Conservation (phyloP, 2,329 filamentous ascomycete genomes). For the Colletotrichum sp. region DNA sequence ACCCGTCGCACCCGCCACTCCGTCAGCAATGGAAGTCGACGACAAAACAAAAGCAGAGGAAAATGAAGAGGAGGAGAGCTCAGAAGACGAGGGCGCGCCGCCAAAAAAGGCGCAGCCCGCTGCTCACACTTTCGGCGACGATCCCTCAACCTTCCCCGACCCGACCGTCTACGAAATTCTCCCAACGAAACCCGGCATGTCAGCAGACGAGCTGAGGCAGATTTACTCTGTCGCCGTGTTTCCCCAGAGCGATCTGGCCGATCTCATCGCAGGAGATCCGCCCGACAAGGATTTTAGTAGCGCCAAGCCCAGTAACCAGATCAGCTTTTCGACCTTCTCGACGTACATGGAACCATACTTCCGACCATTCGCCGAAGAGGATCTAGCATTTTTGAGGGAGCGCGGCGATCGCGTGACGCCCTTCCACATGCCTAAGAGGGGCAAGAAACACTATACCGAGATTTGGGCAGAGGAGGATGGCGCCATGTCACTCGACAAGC, state of each 20-base stretch:
- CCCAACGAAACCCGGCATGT: slow-evolving; percentile 74
- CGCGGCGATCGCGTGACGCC: slow-evolving; percentile 83
- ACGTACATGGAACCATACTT: slow-evolving; percentile 93
- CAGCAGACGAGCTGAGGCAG: slow-evolving; percentile 81
- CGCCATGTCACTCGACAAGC: slow-evolving; percentile 73
- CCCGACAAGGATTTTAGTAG: slow-evolving; percentile 96
- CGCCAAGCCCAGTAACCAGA: slow-evolving; percentile 91
- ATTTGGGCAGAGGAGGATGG: slow-evolving; percentile 96
- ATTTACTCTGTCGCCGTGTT: slow-evolving; percentile 89
- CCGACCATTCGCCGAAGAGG: slow-evolving; percentile 87
- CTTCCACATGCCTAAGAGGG: slow-evolving; percentile 85
- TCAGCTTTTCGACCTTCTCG: slow-evolving; percentile 92
- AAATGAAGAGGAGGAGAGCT: slow-evolving; percentile 52
- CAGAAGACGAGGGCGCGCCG: slow-evolving; percentile 64
- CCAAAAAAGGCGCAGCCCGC: slow-evolving; percentile 72
- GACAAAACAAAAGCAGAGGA: slow-evolving; percentile 45
- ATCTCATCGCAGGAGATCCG: slow-evolving; percentile 86
- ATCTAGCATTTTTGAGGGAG: slow-evolving; percentile 90
- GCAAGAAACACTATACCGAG: slow-evolving; percentile 85
- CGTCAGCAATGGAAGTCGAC: slow-evolving; percentile 64
- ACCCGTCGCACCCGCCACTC: slow-evolving; percentile 55
- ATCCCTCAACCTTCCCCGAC: slow-evolving; percentile 89
- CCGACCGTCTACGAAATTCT: slow-evolving; percentile 95
- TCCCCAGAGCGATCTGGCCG: slow-evolving; percentile 78
- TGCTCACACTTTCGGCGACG: slow-evolving; percentile 88